Evolutionary conservation across 257 asterid genomes (phyloP).

Genomic region (Solanum pennellii): DNA sequence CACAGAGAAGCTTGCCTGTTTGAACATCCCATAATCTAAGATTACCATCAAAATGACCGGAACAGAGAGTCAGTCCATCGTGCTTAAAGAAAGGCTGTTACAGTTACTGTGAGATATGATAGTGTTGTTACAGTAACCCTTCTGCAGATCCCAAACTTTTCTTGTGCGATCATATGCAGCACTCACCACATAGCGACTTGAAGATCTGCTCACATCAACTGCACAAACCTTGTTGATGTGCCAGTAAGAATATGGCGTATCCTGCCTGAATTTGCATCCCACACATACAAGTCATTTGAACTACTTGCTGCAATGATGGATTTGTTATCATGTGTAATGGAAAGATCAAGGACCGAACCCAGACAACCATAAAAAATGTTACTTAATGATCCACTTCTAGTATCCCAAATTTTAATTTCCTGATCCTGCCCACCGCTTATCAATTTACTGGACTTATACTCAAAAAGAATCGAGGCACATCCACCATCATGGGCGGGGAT

Average conservation of each 20-base stretch:
- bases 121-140: slow-evolving; percentile 69
- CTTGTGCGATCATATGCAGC: slow-evolving; percentile 92
- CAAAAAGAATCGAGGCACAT: slow-evolving; percentile 58
- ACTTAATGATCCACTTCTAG: slow-evolving; percentile 40
- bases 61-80: slow-evolving; percentile 67
- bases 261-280: slow-evolving; percentile 69
- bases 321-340: slow-evolving; percentile 66
- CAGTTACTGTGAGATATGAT: slow-evolving; percentile 75
- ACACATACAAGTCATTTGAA: slow-evolving; percentile 56
- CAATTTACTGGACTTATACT: slow-evolving; percentile 50
- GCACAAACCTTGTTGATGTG: slow-evolving; percentile 87
- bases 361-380: slow-evolving; percentile 52
- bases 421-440: slow-evolving; percentile 87
- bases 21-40: slow-evolving; percentile 83
- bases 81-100: slow-evolving; percentile 69
- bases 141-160: slow-evolving; percentile 89
- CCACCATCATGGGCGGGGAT: slow-evolving; percentile 93
- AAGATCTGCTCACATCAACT: slow-evolving; percentile 69
- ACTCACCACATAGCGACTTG: slow-evolving; percentile 63
- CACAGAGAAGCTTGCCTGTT: slow-evolving; percentile 64
- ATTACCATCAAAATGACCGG: slow-evolving; percentile 87
- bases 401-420: slow-evolving; percentile 74
- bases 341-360: slow-evolving; percentile 75
- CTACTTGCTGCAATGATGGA: slow-evolving; percentile 77
- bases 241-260: slow-evolving; percentile 67